Conservation (phyloP, 2,329 filamentous ascomycete species). For the Acrodontium crateriforme region DNA sequence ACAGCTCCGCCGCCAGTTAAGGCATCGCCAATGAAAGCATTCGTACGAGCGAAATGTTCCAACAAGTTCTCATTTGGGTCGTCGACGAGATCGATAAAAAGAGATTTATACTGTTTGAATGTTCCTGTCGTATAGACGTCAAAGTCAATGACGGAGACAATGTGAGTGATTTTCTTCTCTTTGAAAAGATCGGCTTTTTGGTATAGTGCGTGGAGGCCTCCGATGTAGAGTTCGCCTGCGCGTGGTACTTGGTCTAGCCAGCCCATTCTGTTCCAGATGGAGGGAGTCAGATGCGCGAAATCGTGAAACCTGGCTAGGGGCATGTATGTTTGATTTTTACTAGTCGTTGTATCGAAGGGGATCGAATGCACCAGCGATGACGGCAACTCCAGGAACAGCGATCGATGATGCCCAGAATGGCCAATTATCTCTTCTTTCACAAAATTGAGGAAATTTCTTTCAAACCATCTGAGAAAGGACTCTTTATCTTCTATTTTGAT, state of each 20-base stretch:
- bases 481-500: too few relatives aligned
- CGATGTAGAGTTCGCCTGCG: constrained; percentile 25
- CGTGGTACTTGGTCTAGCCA: constrained; percentile 26
- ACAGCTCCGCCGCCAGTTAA: constrained; percentile 46
- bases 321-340: too few relatives aligned
- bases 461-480: too few relatives aligned
- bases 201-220: constrained; percentile 29
- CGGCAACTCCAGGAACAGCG: too few relatives aligned
- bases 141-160: constrained; percentile 64
- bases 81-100: constrained; percentile 63
- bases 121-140: constrained; percentile 32
- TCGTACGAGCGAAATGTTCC: constrained; percentile 52
- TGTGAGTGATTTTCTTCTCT: constrained; percentile 66
- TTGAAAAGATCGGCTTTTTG: constrained; percentile 34
- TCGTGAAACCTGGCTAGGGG: too few relatives aligned
- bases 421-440: too few relatives aligned
- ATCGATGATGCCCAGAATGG: too few relatives aligned
- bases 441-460: too few relatives aligned
- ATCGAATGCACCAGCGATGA: too few relatives aligned
- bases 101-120: constrained; percentile 9
- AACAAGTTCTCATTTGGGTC: constrained; percentile 75
- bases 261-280: constrained; percentile 21
- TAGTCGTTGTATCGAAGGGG: too few relatives aligned
- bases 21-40: constrained; percentile 68
- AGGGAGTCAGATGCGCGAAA: too few relatives aligned